Conservation (phyloP, 208 protist genomes). For the Herpetomonas samuelpessoai region DNA sequence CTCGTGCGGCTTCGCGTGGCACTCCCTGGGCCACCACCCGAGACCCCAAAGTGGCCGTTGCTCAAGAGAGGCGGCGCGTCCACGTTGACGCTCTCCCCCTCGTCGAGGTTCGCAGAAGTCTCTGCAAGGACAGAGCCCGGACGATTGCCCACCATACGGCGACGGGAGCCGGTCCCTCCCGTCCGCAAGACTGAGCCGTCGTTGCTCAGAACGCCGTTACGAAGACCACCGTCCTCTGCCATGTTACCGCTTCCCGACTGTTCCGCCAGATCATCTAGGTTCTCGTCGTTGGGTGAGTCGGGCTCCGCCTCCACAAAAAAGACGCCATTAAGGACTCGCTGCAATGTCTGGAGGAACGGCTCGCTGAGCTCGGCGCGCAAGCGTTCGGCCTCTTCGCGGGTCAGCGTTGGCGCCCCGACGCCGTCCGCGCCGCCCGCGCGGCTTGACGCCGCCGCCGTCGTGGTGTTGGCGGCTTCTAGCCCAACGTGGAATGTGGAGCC, state of each 20-base stretch:
- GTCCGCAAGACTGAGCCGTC: background rate
- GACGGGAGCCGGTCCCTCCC: background rate
- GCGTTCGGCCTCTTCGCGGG: background rate
- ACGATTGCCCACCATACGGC: too few relatives aligned
- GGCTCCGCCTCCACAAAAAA: background rate
- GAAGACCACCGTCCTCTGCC: background rate
- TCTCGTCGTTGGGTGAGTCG: background rate
- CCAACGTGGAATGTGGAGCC: too few relatives aligned
- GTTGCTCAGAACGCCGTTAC: background rate
- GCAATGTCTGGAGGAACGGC: background rate
- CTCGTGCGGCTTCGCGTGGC: background rate
- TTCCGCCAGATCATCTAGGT: background rate
- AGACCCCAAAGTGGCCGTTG: slow-evolving; percentile 1
- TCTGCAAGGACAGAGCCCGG: too few relatives aligned
- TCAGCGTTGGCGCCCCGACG: background rate
- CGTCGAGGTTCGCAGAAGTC: background rate
- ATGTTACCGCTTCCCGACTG: background rate
- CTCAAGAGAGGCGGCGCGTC: background rate
- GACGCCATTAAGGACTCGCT: slow-evolving; percentile 1
- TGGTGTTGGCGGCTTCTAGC: too few relatives aligned
- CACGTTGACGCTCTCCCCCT: background rate
- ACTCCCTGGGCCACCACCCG: too few relatives aligned
- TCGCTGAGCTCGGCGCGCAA: background rate
- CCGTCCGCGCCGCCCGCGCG: background rate
- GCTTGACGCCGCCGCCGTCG: background rate